Evolutionary conservation across 139 green algal species (phyloP), one percentile per base, ranked within the genome.

Genomic region (Diplosphaera chodatii): DNA sequence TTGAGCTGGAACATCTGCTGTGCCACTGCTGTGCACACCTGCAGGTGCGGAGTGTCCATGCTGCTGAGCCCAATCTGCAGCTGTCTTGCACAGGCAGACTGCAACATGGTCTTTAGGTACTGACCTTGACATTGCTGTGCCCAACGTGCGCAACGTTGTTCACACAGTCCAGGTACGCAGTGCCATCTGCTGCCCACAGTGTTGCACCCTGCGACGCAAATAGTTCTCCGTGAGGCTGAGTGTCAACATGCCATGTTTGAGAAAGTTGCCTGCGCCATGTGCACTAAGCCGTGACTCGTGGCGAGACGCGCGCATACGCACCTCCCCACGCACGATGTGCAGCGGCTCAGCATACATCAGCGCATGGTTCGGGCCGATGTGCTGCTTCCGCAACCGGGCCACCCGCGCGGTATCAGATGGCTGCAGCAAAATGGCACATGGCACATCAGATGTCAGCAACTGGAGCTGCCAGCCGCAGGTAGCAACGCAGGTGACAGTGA

Each of bases 141-240:
- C 78, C 78, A 3, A 83, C 78, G 65, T 88, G 79, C 0, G 88
- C 79, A 16, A 93, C 88, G 64, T 93, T 93, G 80, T 93, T 93
- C 65, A 83, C 77, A 32, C 78, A 86, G 67, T 90, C 87, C 67
- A 93, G 77, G 75, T 90, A 93, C 21, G 74, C 29, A 5, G 68
- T 63, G 10, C 83, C 85, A 6, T 83, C 66, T 0, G 74, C 65
- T 32, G 37, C 71, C 62, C 32, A 40, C 29, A 64, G 21, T 4
- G 27, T 33, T 32, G n/a, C 28, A 21, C 59, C 28, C 59, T 65
- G 27, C n/a, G 15, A n/a, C 59, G 32, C 18, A 28, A 21, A n/a
- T n/a, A n/a, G n/a, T n/a, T n/a, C n/a, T n/a, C n/a, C n/a, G n/a
- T n/a, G n/a, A n/a, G n/a, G n/a, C n/a, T n/a, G n/a, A n/a, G n/a